A percentile compares a stretch with the other conserved stretches of the same genome.
Conservation (phyloP, 495 filamentous ascomycete genomes). For the Aspergillus cristatus region DNA sequence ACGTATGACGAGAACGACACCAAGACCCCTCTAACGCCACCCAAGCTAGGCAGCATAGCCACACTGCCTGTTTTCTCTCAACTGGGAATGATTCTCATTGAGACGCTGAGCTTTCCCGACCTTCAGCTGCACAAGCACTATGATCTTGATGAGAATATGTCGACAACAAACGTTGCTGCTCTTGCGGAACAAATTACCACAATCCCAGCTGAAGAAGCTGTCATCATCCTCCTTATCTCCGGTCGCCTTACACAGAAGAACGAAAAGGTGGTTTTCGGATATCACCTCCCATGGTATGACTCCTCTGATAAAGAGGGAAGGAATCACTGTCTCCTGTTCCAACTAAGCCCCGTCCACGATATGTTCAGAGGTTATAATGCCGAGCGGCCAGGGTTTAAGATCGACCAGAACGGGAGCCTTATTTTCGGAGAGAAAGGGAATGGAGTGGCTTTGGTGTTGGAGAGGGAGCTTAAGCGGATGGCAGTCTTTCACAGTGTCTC, state of each 20-base stretch:
- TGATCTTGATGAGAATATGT: background rate
- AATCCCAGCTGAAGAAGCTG: background rate
- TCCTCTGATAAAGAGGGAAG: too few species aligned
- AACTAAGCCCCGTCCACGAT: background rate
- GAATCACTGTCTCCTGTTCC: background rate
- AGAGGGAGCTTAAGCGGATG: background rate
- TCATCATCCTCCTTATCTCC: constrained; percentile 1
- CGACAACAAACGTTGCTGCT: background rate
- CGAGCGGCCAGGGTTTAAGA: background rate
- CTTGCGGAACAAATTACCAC: background rate
- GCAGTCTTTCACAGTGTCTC: background rate
- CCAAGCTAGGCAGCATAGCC: too few species aligned
- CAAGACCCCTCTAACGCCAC: too few species aligned
- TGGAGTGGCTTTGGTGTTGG: background rate
- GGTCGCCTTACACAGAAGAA: background rate
- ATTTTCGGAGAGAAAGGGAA: constrained; percentile 5
- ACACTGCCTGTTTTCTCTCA: background rate
- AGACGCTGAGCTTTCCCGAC: background rate
- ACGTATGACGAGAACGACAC: background rate
- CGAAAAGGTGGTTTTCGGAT: background rate
- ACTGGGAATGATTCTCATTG: background rate
- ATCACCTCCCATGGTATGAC: background rate
- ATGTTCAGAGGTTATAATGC: background rate
- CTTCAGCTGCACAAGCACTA: background rate
- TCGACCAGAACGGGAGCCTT: background rate